phyloP scores from a whole-genome alignment of 345 rosid species.

The Eucalyptus globulus region DNA sequence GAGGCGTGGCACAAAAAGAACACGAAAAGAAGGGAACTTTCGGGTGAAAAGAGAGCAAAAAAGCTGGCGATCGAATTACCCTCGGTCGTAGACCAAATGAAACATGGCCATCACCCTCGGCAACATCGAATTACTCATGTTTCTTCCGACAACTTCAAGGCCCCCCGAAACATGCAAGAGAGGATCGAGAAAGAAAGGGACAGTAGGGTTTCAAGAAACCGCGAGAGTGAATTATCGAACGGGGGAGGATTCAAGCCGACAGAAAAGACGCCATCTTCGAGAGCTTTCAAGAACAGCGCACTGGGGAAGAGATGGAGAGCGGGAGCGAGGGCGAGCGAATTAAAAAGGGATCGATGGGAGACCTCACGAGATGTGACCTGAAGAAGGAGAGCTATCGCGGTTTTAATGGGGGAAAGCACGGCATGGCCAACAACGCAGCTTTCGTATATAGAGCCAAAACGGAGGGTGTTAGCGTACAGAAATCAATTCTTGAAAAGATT shows the following conservation, averaged over 20 bases:
- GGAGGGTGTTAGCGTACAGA: background rate
- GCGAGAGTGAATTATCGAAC: background rate
- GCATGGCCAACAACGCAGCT: background rate
- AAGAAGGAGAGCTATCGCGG: background rate
- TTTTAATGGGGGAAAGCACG: background rate
- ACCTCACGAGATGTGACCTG: background rate
- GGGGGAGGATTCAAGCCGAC: background rate
- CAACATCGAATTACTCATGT: constrained; percentile 29
- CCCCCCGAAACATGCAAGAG: background rate
- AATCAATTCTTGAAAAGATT: background rate
- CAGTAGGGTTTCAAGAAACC: background rate
- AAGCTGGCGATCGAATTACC: background rate
- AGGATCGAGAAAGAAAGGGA: background rate
- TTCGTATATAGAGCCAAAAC: background rate
- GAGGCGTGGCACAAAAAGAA: background rate
- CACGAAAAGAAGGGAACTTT: background rate
- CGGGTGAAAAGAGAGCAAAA: background rate
- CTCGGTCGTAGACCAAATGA: constrained; percentile 23
- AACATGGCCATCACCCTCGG: constrained; percentile 22
- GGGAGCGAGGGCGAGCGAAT: background rate
- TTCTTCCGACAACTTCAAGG: background rate
- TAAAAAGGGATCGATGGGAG: background rate
- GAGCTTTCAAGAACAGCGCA: background rate
- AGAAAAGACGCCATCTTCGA: background rate
- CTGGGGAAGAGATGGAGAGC: background rate